Evolutionary conservation across 805 yeast genomes (phyloP), one percentile per base, ranked within the genome.

Genomic region (Lipomyces chichibuensis): DNA sequence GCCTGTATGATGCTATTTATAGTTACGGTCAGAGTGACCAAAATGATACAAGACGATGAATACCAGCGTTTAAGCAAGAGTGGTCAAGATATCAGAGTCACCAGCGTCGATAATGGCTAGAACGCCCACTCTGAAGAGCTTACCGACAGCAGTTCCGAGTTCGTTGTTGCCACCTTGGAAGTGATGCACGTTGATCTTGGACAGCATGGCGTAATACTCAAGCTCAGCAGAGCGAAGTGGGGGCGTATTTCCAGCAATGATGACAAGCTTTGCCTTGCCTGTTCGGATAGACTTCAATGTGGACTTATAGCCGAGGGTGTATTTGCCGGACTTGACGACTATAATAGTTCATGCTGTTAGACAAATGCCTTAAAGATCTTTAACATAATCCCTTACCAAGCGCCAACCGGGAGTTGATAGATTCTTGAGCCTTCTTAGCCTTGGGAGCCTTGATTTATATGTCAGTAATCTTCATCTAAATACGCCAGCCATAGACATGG

Each of bases 171-270:
- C 69, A 55, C 71, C 69, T 60, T 61, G 65, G 96, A 93, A 95
- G 93, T 93, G 96, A 95, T 94, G 93, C 74, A 84, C 85, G 80
- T 87, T 87, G 82, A 97, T 91, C 91, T 93, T 94, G 83, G 98
- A 90, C 83, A 95, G 90, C 99, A 95, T 94, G 81, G 98, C 98
- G 92, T 95, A 95, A 90, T 95, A 95, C 88, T 95, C 99, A 84
- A 95, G 89, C 89, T 95, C 99, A 77, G 98, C 92, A 88, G 95
- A 94, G 90, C 98, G 94, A 84, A 95, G 90, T 80, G 94, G 96
- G 86, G 99, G 99, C 80, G 98, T 95, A 95, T 95, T 95, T 82
- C 96, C 95, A 80, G 99, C 97, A 80, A 95, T 88, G 86, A 95
- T 90, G 82, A 95, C 86, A 84, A 95, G 89, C 91, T 95, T 95